Conservation (phyloP, 2,329 filamentous ascomycete species). For the Biscogniauxia sp. region DNA sequence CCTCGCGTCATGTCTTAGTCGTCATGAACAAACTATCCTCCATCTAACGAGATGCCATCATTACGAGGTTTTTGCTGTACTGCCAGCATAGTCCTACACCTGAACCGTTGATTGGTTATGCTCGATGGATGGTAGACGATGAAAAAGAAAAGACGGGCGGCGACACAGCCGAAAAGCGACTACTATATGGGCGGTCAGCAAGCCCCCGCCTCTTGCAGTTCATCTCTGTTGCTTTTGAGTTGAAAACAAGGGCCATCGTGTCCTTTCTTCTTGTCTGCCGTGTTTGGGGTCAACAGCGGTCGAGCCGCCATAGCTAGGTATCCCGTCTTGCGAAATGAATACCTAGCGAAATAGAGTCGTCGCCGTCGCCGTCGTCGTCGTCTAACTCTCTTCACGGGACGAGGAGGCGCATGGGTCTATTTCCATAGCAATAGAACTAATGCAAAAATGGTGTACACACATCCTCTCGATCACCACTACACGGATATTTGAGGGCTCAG, state of each 20-base stretch:
- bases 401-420: neutral
- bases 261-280: neutral
- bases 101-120: neutral
- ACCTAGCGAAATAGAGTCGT: neutral
- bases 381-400: neutral
- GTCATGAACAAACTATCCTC: neutral
- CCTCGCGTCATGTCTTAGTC: constrained; percentile 3
- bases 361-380: too few relatives aligned
- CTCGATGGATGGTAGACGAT: neutral
- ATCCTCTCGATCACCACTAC: neutral
- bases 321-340: neutral
- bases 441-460: neutral
- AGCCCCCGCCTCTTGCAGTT: neutral
- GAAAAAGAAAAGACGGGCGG: neutral
- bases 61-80: neutral
- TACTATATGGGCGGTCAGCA: neutral
- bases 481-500: neutral
- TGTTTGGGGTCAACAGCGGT: neutral
- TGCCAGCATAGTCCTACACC: neutral
- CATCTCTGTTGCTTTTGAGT: neutral
- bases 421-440: neutral
- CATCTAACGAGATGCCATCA: neutral
- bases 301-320: neutral
- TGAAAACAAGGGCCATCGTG: neutral
- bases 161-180: neutral